A percentile compares a stretch with the other conserved stretches of the same genome.
These are phyloP conservation scores for Neurospora discreta DNA, from an alignment of 495 filamentous ascomycete species.

Conservation along the genomic window DNA sequence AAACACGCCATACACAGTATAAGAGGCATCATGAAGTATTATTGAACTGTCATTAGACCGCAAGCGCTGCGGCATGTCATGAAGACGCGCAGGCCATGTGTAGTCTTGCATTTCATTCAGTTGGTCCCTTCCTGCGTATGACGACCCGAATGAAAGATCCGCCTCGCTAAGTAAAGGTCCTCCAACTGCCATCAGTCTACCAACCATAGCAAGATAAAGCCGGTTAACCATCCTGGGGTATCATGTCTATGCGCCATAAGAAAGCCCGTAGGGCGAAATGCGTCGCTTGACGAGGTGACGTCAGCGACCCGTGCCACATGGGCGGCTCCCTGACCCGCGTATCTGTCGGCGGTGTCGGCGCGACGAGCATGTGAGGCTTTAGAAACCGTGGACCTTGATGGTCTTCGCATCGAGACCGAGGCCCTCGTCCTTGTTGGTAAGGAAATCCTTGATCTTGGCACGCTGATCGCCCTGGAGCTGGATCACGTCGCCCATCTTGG, in stretches of 20 bases:
- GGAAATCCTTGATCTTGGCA: conserved; percentile 95
- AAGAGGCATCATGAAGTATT: background rate
- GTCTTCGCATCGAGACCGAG: conserved; percentile 87
- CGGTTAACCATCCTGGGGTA: conserved; percentile 17
- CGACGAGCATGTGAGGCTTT: conserved; percentile 32
- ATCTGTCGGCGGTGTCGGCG: conserved; percentile 14
- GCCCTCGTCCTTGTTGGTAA: conserved; percentile 88
- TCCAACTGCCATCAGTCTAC: conserved; percentile 3
- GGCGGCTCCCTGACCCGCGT: conserved; percentile 5
- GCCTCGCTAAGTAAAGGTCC: conserved; percentile 10
- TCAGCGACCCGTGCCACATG: conserved; percentile 3
- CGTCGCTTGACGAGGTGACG: background rate
- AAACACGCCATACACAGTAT: background rate
- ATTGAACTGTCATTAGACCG: conserved; percentile 14
- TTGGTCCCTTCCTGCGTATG: conserved; percentile 7
- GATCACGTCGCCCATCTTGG: conserved; percentile 93
- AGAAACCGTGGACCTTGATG: conserved; percentile 91
- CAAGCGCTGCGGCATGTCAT: conserved; percentile 11
- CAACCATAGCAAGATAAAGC: conserved; percentile 6
- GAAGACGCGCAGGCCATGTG: conserved; percentile 17
- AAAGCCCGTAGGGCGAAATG: background rate
- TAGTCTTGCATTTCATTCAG: conserved; percentile 10
- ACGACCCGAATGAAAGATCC: conserved; percentile 10
- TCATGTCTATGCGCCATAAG: conserved; percentile 18
- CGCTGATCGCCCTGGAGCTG: conserved; percentile 99